Conservation (phyloP, 2,329 filamentous ascomycete species). For the Escovopsis sp. region DNA sequence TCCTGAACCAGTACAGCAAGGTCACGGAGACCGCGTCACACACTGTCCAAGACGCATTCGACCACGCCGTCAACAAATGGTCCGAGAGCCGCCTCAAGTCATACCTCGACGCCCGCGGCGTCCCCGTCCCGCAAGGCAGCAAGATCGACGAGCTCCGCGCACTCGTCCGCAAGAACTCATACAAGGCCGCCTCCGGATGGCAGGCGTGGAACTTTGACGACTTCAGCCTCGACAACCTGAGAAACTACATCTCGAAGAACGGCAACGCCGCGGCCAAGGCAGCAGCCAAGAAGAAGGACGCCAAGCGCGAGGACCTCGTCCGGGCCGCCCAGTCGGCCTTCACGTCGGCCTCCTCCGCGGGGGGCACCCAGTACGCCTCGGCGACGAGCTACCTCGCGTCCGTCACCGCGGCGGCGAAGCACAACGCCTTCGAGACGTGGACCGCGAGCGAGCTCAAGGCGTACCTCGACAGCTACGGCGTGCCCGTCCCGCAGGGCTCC, state of each 20-base stretch:
- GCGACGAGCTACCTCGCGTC: slow-evolving; percentile 56
- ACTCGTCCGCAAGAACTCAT: slow-evolving; percentile 56
- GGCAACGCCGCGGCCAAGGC: slow-evolving; percentile 43
- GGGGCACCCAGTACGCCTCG: slow-evolving; percentile 46
- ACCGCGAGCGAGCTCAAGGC: slow-evolving; percentile 58
- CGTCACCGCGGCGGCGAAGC: slow-evolving; percentile 51
- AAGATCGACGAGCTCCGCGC: slow-evolving; percentile 62
- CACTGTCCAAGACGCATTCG: slow-evolving; percentile 52
- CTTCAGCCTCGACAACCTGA: slow-evolving; percentile 56
- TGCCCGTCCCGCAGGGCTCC: slow-evolving; percentile 52
- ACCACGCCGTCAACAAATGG: slow-evolving; percentile 48
- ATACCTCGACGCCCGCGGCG: slow-evolving; percentile 61
- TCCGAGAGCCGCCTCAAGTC: slow-evolving; percentile 65
- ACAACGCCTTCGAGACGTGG: slow-evolving; percentile 58
- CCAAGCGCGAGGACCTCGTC: slow-evolving; percentile 59
- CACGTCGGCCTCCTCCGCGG: slow-evolving; percentile 41
- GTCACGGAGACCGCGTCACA: slow-evolving; percentile 55
- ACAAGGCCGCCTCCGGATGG: slow-evolving; percentile 54
- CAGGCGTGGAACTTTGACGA: slow-evolving; percentile 71
- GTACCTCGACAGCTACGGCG: slow-evolving; percentile 67
- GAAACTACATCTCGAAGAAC: slow-evolving; percentile 36
- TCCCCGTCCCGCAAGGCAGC: slow-evolving; percentile 57
- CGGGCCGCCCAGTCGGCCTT: slow-evolving; percentile 49
- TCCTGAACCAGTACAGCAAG: slow-evolving; percentile 61
- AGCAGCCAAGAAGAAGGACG: slow-evolving; percentile 45